Conservation (phyloP, 106 monocot genomes). For the Triglochin maritima region DNA sequence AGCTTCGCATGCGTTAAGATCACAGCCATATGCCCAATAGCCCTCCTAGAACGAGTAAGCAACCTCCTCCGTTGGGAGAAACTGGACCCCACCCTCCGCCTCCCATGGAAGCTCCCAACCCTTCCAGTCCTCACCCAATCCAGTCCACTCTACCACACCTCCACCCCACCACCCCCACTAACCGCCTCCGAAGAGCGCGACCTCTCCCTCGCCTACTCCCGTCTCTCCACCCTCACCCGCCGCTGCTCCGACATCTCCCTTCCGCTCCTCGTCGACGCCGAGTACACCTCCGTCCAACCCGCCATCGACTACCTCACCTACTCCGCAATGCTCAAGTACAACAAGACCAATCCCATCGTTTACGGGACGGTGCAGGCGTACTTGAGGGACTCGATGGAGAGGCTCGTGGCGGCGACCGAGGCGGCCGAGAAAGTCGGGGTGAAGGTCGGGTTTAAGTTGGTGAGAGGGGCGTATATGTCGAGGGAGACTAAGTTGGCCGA, state of each 20-base stretch:
- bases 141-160: constrained; percentile 68
- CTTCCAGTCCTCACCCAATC: constrained; percentile 43
- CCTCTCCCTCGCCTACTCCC: constrained; percentile 34
- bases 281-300: constrained; percentile 93
- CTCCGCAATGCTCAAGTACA: constrained; percentile 44
- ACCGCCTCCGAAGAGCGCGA: constrained; percentile 36
- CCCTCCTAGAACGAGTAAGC: constrained; percentile 62
- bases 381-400: constrained; percentile 59
- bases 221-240: constrained; percentile 39
- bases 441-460: constrained; percentile 65
- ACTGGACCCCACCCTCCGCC: constrained; percentile 18
- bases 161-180: constrained; percentile 35
- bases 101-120: constrained; percentile 55
- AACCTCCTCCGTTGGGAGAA: constrained; percentile 65
- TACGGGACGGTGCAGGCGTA: constrained; percentile 79
- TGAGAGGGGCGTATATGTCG: constrained; percentile 82
- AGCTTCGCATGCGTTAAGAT: constrained; percentile 85
- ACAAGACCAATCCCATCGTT: constrained; percentile 40
- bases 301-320: constrained; percentile 87
- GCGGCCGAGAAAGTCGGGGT: constrained; percentile 52
- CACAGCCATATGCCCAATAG: constrained; percentile 80
- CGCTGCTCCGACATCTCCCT: constrained; percentile 37
- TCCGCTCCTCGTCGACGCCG: constrained; percentile 76
- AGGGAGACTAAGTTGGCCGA: constrained; percentile 50
- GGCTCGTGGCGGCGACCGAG: constrained; percentile 34